Base-by-base conservation (phyloP, 1,139 yeast species). In the Yamadazyma dushanensis region DNA sequence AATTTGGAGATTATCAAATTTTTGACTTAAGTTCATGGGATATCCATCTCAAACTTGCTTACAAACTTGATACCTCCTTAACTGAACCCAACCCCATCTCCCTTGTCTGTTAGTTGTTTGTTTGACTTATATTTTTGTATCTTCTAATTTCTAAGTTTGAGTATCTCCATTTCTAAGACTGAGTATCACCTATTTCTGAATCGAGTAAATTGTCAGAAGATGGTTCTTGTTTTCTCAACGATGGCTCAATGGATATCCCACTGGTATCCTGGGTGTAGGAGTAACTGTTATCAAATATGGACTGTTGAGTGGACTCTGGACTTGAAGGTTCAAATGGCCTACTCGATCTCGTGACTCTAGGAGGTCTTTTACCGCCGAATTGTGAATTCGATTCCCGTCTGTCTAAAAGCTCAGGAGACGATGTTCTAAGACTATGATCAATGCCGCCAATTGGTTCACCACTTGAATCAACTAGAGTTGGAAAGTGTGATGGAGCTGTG, bases 21-120 rank as follows among this genome's bases (percentile, higher is more conserved):
- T 70, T 70, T 51, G 76, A 70, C 48, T 60, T 70, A 45, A 54
- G 54, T 23, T 49, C 61, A 16, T 70, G 76, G 76, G 76, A 70
- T 31, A 63, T 66, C 11, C 63, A 61, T 45, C 50, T 61, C 21
- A 70, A 69, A 44, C 48, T 56, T 44, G 70, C 66, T 4, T 68
- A 66, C 30, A 43, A 38, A 26, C 32, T 47, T 19, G 52, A 47
- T 26, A 31, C 29, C 20, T 32, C 33, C 24, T 41, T 47, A 34
- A 40, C 39, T 14, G 47, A 34, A 16, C 19, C 34, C 4, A 31
- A 29, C 11, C 46, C 43, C 4, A 22, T 39, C 17, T 16, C 37
- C 13, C 21, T 29, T 7, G 34, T 41, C 4, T 37, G 36, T 6
- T 14, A 14, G 11, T 15, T 15, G 27, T 25, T 15, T 14, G 27